Conservation (phyloP, 495 filamentous ascomycete genomes). For the Neohortaea acidophila region DNA sequence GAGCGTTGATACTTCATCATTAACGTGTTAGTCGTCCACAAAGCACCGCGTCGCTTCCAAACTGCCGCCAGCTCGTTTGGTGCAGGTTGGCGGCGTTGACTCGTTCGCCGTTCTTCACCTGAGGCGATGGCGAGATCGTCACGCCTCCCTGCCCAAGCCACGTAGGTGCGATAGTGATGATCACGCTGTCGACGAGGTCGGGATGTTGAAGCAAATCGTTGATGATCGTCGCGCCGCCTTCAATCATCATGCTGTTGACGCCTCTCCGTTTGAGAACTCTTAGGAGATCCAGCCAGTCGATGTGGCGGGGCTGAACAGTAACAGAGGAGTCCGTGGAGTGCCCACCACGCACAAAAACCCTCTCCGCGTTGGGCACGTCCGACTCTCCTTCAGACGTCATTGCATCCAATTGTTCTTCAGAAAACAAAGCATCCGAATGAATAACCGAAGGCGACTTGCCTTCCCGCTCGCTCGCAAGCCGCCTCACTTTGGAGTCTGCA, state of each 20-base stretch:
- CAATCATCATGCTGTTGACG: slow-evolving; percentile 70
- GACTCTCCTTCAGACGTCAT: too few species aligned
- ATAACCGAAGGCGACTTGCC: slow-evolving; percentile 63
- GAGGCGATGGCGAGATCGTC: slow-evolving; percentile 40
- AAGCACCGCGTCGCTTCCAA: slow-evolving; percentile 15
- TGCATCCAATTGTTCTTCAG: too few species aligned
- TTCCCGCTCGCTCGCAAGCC: slow-evolving; percentile 45
- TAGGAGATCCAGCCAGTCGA: slow-evolving; percentile 51
- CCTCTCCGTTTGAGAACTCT: slow-evolving; percentile 27
- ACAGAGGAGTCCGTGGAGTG: too few species aligned
- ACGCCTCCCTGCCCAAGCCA: slow-evolving; percentile 73
- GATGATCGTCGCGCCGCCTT: slow-evolving; percentile 67
- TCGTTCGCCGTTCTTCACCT: not conserved
- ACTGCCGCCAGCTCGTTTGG: slow-evolving; percentile 8
- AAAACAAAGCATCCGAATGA: slow-evolving; percentile 29
- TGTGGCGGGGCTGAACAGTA: slow-evolving; percentile 4
- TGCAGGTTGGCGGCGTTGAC: slow-evolving; percentile 8
- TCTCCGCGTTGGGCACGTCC: too few species aligned
- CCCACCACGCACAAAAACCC: slow-evolving; percentile 13
- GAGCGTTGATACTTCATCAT: too few species aligned
- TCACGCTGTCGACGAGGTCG: slow-evolving; percentile 51
- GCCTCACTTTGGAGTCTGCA: slow-evolving; percentile 44
- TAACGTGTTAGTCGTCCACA: slow-evolving; percentile 14
- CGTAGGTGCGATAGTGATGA: slow-evolving; percentile 72
- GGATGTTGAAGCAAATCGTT: slow-evolving; percentile 51